A percentile compares a stretch with the other conserved stretches of the same genome.
Evolutionary conservation across 179 eudicot genomes (phyloP).

Genomic region (Silene noctiflora): DNA sequence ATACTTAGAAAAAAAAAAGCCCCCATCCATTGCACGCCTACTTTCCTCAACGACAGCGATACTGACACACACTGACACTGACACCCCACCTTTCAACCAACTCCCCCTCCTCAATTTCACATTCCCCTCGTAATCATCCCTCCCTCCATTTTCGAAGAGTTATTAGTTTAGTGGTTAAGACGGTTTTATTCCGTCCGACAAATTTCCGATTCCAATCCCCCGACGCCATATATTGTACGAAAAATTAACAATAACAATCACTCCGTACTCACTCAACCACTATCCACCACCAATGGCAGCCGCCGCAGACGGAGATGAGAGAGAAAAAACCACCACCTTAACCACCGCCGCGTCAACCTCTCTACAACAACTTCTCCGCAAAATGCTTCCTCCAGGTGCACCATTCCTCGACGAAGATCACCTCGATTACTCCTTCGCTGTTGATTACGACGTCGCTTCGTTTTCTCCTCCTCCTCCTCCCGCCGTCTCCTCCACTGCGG

Average conservation of each 20-base stretch:
- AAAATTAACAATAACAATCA: neutral
- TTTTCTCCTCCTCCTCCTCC: neutral
- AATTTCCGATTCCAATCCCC: no score
- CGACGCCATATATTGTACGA: no score
- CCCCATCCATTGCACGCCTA: neutral
- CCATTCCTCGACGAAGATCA: conserved; percentile 1
- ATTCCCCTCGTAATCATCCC: no score
- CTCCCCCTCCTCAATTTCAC: neutral
- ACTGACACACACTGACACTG: no score
- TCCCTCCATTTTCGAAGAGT: no score
- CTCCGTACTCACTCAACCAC: neutral
- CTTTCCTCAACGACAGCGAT: neutral
- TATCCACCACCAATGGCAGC: neutral
- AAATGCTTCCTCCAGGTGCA: neutral
- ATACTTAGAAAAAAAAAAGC: neutral
- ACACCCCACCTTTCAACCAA: neutral
- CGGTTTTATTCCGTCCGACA: no score
- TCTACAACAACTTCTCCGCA: neutral
- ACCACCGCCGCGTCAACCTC: neutral
- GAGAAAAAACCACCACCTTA: neutral
- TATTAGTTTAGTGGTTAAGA: no score
- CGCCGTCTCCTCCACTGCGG: neutral
- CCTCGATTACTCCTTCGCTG: conserved; percentile 6
- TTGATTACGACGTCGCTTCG: neutral
- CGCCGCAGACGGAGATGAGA: neutral